Conservation (phyloP, 2,329 filamentous ascomycete species). For the Ciborinia camelliae region DNA sequence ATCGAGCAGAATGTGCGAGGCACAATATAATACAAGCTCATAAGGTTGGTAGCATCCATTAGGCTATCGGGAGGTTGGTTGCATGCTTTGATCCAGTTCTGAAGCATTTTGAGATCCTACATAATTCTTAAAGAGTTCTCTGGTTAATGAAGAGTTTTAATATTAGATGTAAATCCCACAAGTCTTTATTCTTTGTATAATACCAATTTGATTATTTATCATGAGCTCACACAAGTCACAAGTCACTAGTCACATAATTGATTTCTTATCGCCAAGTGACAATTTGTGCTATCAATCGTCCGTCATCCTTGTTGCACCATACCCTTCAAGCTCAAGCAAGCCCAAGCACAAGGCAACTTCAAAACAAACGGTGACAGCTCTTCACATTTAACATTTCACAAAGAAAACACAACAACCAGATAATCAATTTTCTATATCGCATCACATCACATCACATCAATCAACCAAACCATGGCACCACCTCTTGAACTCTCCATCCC, state of each 20-base stretch:
- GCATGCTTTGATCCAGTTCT: slow-evolving; percentile 8
- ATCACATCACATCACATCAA: background rate
- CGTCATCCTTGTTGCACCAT: slow-evolving; percentile 13
- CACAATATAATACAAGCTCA: slow-evolving; percentile 18
- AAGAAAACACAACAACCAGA: slow-evolving; percentile 2
- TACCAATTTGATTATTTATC: slow-evolving; percentile 13
- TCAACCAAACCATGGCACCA: slow-evolving; percentile 54
- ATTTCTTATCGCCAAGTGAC: slow-evolving; percentile 16
- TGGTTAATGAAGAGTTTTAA: slow-evolving; percentile 15
- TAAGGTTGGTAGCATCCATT: slow-evolving; percentile 15
- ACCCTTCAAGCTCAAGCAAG: background rate
- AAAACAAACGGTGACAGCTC: background rate
- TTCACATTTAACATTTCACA: too few species aligned
- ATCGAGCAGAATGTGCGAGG: slow-evolving; percentile 19
- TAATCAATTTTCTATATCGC: background rate
- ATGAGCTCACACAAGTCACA: background rate
- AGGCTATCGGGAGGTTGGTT: slow-evolving; percentile 11
- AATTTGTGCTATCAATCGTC: slow-evolving; percentile 14
- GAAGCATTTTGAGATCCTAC: slow-evolving; percentile 18
- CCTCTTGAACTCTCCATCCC: slow-evolving; percentile 66
- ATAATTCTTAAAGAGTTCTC: slow-evolving; percentile 13
- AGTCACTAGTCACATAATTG: slow-evolving; percentile 1
- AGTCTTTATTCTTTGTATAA: slow-evolving; percentile 7
- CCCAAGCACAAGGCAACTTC: slow-evolving; percentile 15
- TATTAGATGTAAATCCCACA: slow-evolving; percentile 10